A percentile compares a stretch with the other conserved stretches of the same genome.
Evolutionary conservation across 2,329 filamentous ascomycete genomes (phyloP).

Genomic region (Emydomyces testavorans): DNA sequence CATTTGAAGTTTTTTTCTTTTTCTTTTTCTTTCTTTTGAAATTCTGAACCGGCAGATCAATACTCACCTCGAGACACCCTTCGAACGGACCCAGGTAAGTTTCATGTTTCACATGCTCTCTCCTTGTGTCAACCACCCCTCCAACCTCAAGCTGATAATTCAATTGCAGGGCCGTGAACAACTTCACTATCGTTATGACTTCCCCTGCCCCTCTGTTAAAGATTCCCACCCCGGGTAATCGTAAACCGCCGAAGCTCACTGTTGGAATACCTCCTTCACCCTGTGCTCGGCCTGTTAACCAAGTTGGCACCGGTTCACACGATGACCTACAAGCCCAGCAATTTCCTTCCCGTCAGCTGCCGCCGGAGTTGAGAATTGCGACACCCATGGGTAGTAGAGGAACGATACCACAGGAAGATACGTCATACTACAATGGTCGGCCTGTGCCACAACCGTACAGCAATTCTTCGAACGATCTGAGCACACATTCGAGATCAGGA

Average conservation of each 20-base stretch:
- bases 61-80: background rate
- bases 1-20: background rate
- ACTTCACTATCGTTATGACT: constrained; percentile 44
- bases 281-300: constrained; percentile 58
- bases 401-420: constrained; percentile 55
- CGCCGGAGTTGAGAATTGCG: constrained; percentile 71
- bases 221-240: constrained; percentile 64
- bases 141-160: background rate
- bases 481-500: constrained; percentile 67
- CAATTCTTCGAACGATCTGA: constrained; percentile 68
- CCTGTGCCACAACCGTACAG: constrained; percentile 45
- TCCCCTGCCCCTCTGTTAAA: constrained; percentile 70
- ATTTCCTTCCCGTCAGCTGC: constrained; percentile 44
- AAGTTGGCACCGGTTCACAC: constrained; percentile 24
- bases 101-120: background rate
- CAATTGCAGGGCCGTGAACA: background rate
- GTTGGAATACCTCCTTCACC: constrained; percentile 84
- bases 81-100: background rate
- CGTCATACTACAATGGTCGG: constrained; percentile 41
- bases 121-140: background rate
- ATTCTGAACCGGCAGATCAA: background rate
- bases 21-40: background rate
- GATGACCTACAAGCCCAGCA: constrained; percentile 29
- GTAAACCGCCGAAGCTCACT: constrained; percentile 63
- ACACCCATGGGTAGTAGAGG: constrained; percentile 70